These are phyloP conservation scores for Halophytophthora polymorphica DNA, from an alignment of 352 stramenopile genomes.

Conservation along the genomic window DNA sequence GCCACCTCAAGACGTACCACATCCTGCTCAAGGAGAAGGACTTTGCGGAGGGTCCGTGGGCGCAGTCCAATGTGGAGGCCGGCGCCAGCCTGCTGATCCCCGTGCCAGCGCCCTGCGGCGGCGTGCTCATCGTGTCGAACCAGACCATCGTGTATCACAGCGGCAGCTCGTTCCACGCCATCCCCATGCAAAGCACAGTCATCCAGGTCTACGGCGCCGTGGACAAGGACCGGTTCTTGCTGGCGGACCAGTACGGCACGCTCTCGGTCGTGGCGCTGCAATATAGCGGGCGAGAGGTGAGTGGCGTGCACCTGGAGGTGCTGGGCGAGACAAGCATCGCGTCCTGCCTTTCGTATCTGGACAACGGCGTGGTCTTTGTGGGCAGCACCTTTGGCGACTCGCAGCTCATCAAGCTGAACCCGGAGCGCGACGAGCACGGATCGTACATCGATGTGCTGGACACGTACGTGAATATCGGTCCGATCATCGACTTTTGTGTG, in stretches of 20 bases:
- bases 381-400: constrained; percentile 94
- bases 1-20: constrained; percentile 91
- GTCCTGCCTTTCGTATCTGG: constrained; percentile 91
- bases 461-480: constrained; percentile 96
- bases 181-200: constrained; percentile 89
- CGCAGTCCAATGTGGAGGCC: constrained; percentile 86
- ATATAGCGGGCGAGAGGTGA: constrained; percentile 67
- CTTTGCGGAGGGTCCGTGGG: constrained; percentile 86
- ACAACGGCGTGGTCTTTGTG: constrained; percentile 95
- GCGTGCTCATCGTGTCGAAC: constrained; percentile 90
- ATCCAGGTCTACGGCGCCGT: constrained; percentile 89
- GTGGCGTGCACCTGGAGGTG: constrained; percentile 88
- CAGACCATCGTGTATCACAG: constrained; percentile 92
- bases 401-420: constrained; percentile 93
- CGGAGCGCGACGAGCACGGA: constrained; percentile 66
- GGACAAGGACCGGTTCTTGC: constrained; percentile 86
- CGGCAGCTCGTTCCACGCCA: constrained; percentile 84
- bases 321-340: constrained; percentile 92
- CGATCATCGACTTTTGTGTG: constrained; percentile 98
- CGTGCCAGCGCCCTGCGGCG: constrained; percentile 75
- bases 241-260: constrained; percentile 88
- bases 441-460: constrained; percentile 94
- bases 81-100: constrained; percentile 87
- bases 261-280: constrained; percentile 89
- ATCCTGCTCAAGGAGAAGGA: constrained; percentile 90